Conservation (phyloP, 441 rosid species). For the Rhodomyrtus psidioides region DNA sequence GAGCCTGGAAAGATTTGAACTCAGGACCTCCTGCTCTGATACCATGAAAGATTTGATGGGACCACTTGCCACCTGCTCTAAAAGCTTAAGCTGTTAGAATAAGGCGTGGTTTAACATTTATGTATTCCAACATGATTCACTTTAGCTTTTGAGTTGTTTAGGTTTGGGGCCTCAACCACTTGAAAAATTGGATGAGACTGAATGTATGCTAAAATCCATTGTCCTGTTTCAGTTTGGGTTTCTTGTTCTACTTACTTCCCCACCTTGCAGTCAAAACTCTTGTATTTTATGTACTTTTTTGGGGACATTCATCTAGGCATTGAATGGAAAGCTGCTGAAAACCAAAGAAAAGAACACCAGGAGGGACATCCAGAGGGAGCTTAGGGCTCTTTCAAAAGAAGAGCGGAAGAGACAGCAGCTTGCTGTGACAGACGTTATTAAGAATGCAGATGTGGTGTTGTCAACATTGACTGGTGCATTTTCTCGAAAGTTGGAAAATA, state of each 20-base stretch:
- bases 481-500: slow-evolving; percentile 57
- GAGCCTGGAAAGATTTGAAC: no score
- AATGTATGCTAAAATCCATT: not conserved
- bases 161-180: not conserved
- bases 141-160: not conserved
- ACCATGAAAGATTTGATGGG: no score
- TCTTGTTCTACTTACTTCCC: not conserved
- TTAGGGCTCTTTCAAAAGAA: slow-evolving; percentile 74
- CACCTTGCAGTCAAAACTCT: not conserved
- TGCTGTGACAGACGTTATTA: slow-evolving; percentile 85
- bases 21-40: no score
- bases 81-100: no score
- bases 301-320: slow-evolving; percentile 29
- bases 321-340: slow-evolving; percentile 81
- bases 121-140: no score
- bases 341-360: slow-evolving; percentile 71
- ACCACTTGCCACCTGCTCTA: no score
- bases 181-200: not conserved
- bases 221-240: not conserved
- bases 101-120: no score
- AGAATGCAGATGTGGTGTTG: slow-evolving; percentile 74
- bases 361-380: slow-evolving; percentile 87
- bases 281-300: slow-evolving; percentile 1
- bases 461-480: slow-evolving; percentile 89
- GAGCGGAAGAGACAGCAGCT: slow-evolving; percentile 96